Evolutionary conservation across 1,139 yeast genomes (phyloP), one percentile per base, ranked within the genome.

Genomic region (Yamadazyma sp.): DNA sequence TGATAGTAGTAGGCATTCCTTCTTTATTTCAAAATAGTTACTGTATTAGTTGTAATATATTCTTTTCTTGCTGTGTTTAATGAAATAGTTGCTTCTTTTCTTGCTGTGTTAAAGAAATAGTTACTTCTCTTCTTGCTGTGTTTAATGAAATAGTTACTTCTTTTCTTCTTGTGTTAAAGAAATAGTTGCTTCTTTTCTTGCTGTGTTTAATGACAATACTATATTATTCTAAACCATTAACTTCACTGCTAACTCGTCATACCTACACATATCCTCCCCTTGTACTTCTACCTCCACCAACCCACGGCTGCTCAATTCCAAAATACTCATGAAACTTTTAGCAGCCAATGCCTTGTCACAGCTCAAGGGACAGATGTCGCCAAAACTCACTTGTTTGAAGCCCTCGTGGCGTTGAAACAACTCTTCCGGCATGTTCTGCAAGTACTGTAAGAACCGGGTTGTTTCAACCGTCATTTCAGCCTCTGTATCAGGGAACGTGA

Each of bases 271-370:
- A 6, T 12, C 32, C 22, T n/a, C 24, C 6, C 8, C 6, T 9
- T 29, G 13, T 6, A 9, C 3, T 6, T 7, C 11, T 9, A 45
- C 33, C 16, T 35, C 25, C 20, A 46, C 25, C 14, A 32, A 28
- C 45, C 32, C 32, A 3, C 31, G 53, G 7, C 67, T 59, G 0
- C 73, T 62, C 35, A 73, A 53, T 32, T 69, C 64, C 31, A 73
- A 53, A 1, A 72, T 41, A 34, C 68, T 62, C 11, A 66, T 51
- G 45, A 73, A 70, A 2, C 76, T 62, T 36, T 57, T 64, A 11
- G 67, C 70, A 12, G 70, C 71, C 21, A 64, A 50, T 12, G 53
- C 48, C 40, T 56, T 54, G 12, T 39, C 31, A 20, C 46, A 42
- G 12, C 38, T 31, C 1, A 11, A 7, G 5, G 52, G 29, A 39